Base-by-base conservation (phyloP, 345 rosid species). In the Populus ilicifolia region DNA sequence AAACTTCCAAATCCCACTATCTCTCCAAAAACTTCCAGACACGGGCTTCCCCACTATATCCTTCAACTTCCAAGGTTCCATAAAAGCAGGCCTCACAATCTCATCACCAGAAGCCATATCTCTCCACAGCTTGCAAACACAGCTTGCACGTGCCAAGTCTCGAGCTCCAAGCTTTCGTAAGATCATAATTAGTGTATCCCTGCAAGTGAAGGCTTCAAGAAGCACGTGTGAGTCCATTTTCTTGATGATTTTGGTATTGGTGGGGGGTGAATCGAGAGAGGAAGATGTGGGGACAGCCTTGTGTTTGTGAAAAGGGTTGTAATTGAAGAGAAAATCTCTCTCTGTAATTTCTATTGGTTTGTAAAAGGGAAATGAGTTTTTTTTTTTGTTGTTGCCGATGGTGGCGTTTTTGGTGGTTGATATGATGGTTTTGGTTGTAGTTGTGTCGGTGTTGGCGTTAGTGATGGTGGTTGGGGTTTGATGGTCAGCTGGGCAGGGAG, bases 91-190 rank as follows among this genome's bases (percentile, higher is more conserved):
- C 7, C 82, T 77, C 64, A 90, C 72, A 56, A 91, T 79, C 77
- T 86, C 90, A 30, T 82, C 75, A 21, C 86, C 92, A 41, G 83
- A 79, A 0, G 89, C 92, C 25, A 91, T 88, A 17, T 84, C 74
- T 71, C 83, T 85, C 97, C 98, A 94, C 8, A 80, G 76, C 48
- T 85, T 83, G 85, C 93, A 90, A 7, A 93, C 97, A 89, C 97
- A 89, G 89, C 97, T 84, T 67, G 97, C 89, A 33, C 97, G 87
- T 3, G 95, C 94, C 41, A 94, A 78, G 85, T 93, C 97, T 5
- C 84, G 50, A 76, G 93, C 76, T 20, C 88, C 48, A 5, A 94
- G 93, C 69, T 83, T 87, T 77, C 80, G 81, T 67, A 91, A 89
- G 84, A 93, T 91, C 27, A 90, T 77, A 23, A 85, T 87, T 46